phyloP scores from a whole-genome alignment of 176 grass and related monocot genomes.

The Aegilops speltoides region DNA sequence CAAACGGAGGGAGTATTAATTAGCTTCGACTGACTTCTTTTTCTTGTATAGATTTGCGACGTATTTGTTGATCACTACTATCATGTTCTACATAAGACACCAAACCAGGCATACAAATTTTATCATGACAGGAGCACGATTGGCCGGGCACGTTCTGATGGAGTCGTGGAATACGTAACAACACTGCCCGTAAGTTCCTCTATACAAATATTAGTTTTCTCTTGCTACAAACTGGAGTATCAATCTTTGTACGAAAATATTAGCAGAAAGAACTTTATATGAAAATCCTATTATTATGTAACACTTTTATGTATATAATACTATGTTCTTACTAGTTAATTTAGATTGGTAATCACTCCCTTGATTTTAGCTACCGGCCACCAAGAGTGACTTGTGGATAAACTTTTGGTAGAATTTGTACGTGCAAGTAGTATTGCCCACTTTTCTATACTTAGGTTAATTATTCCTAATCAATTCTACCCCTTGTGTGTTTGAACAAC shows the following conservation, averaged over 20 bases:
- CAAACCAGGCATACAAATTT: conserved; percentile 74
- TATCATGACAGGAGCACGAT: conserved; percentile 74
- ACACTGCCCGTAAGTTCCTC: conserved; percentile 53
- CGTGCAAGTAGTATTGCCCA: background rate
- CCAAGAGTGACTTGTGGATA: too few relatives aligned
- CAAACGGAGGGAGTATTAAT: too few relatives aligned
- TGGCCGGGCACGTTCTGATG: conserved; percentile 50
- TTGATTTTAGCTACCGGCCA: too few relatives aligned
- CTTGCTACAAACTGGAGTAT: background rate
- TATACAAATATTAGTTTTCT: background rate
- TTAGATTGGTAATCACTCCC: too few relatives aligned
- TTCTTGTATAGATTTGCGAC: conserved; percentile 50
- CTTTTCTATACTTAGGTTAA: background rate
- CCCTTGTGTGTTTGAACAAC: conserved; percentile 38
- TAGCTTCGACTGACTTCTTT: background rate
- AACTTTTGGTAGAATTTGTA: too few relatives aligned
- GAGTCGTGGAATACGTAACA: conserved; percentile 50
- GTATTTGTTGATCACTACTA: conserved; percentile 90
- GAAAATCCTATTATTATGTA: too few relatives aligned
- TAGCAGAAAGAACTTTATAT: too few relatives aligned
- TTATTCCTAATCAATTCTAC: background rate
- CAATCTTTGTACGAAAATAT: too few relatives aligned
- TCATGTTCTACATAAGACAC: conserved; percentile 54
- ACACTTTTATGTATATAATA: too few relatives aligned
- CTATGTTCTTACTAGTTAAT: too few relatives aligned